Percentiles rank a stretch among this genome's conserved stretches.
phyloP scores from a whole-genome alignment of 805 yeast species.

The Candida easanensis region DNA sequence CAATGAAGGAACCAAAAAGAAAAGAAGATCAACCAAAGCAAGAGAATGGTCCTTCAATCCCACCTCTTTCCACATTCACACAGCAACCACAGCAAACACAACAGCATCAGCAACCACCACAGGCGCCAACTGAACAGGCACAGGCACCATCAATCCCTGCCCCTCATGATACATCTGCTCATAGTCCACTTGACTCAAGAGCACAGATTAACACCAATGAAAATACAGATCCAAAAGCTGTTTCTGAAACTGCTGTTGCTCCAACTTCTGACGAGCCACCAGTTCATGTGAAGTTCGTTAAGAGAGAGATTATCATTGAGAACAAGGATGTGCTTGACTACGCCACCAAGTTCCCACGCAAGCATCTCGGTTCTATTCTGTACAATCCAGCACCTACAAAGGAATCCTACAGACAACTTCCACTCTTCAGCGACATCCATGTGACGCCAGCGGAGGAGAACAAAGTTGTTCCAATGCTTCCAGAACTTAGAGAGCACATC shows the following conservation, averaged over 20 bases:
- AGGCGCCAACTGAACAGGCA: not conserved
- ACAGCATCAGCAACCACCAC: not conserved
- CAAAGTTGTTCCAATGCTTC: conserved; percentile 27
- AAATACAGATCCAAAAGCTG: not conserved
- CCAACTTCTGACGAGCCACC: not conserved
- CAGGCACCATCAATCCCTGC: not conserved
- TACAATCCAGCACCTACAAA: conserved; percentile 58
- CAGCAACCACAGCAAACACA: not conserved
- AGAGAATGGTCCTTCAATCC: not conserved
- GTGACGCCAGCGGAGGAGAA: conserved; percentile 5
- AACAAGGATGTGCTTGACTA: conserved; percentile 38
- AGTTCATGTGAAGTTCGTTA: conserved; percentile 23
- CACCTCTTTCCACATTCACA: not conserved
- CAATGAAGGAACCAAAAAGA: conserved; percentile 17
- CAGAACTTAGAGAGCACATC: conserved; percentile 37
- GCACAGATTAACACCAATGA: not conserved
- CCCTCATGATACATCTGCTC: not conserved
- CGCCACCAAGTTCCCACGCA: conserved; percentile 42
- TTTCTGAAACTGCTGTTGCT: not conserved
- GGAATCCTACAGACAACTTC: conserved; percentile 30
- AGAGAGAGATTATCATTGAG: conserved; percentile 30
- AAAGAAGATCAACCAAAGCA: conserved; percentile 1
- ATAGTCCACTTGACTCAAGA: not conserved
- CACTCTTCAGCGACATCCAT: conserved; percentile 8
- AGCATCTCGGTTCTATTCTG: conserved; percentile 50